Evolutionary conservation across 768 basidiomycete species (phyloP).

Genomic region (Pisolithus marmoratus): DNA sequence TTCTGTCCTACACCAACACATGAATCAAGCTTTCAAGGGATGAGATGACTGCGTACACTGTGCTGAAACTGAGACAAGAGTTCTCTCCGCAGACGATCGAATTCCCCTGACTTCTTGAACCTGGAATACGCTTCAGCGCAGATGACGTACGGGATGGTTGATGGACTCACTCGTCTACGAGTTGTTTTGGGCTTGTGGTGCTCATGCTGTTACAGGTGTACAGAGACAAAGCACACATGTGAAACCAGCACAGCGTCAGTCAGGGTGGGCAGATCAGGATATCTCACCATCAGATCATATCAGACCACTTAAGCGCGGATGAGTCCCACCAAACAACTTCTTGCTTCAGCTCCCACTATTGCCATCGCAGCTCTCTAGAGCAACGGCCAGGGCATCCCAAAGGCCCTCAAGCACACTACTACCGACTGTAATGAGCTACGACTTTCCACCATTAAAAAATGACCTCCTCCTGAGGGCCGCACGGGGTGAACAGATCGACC

Average conservation of each 20-base stretch:
- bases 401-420: neutral
- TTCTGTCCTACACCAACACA: slow-evolving; percentile 38
- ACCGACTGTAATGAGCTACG: slow-evolving; percentile 27
- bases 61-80: slow-evolving; percentile 56
- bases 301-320: neutral
- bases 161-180: slow-evolving; percentile 56
- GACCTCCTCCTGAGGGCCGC: slow-evolving; percentile 89
- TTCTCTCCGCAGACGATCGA: slow-evolving; percentile 65
- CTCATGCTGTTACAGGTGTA: slow-evolving; percentile 30
- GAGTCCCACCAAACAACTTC: neutral
- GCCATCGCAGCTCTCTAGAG: neutral
- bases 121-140: slow-evolving; percentile 28
- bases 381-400: neutral
- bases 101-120: slow-evolving; percentile 78
- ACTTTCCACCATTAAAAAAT: slow-evolving; percentile 76
- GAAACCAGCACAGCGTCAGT: neutral
- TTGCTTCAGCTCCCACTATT: neutral
- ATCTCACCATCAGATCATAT: no score
- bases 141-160: neutral
- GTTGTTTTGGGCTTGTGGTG: slow-evolving; percentile 51
- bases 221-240: neutral
- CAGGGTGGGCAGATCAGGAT: no score
- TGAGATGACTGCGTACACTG: slow-evolving; percentile 40
- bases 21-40: neutral
- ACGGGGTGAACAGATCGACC: slow-evolving; percentile 79